Evolutionary conservation across 2,329 filamentous ascomycete species (phyloP), one percentile per base, ranked within the genome.

Genomic region (Sclerotiophoma versabilis): DNA sequence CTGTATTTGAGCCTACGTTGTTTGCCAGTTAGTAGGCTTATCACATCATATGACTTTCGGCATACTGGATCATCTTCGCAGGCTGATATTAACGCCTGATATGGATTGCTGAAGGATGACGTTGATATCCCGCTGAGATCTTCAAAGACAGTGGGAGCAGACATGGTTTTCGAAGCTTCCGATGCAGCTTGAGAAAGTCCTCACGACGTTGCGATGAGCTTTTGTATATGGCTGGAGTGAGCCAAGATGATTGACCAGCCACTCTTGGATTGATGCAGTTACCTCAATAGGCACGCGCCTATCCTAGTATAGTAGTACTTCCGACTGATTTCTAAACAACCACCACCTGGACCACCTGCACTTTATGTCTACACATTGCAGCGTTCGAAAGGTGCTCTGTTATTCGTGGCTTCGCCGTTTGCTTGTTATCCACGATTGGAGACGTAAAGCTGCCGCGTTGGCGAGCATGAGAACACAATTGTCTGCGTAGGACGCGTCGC

Each of bases 1-100:
- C 76, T 93, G 90, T 10, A 96, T 87, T 66, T 87, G 77, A 19
- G 76, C 74, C 88, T 91, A 37, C 30, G 14, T 32, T 23, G 19
- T 17, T 20, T 29, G 17, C 27, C 49, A 17, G n/a, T 42, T 5
- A 27, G 5, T 4, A n/a, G 17, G 11, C 5, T 34, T n/a, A n/a
- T 15, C 8, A 49, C 11, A 8, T 20, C 7, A 37, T 25, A 14
- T 42, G 9, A 5, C 7, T 22, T 12, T 37, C 6, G 15, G 74
- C 82, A 68, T 80, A 93, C 91, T 48, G 86, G 78, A 62, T 91
- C 80, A 71, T 89, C 79, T 41, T 86, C 76, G 69, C 88, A 92
- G 9, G 84, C 83, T 34, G 82, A 74, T 54, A 96, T 89, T 54
- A 96, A 77, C 15, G 87, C 85, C 62, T 90, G 82, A 71, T 93